Conservation (phyloP, 352 stramenopile species). For the Elongisporangium senticosum region DNA sequence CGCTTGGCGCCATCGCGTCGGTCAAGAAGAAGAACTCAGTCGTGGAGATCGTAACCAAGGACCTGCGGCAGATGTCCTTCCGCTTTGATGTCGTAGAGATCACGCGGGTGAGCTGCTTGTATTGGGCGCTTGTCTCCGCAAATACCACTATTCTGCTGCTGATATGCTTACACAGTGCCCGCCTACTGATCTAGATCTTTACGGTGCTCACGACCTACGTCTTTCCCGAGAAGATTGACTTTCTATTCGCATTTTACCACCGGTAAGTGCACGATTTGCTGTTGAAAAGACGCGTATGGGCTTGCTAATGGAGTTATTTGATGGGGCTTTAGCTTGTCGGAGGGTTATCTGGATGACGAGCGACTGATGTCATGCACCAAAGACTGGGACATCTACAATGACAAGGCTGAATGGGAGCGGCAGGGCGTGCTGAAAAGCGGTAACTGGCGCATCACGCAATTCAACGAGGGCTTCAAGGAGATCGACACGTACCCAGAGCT, state of each 20-base stretch:
- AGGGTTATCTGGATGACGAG: conserved; percentile 33
- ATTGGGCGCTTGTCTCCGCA: background rate
- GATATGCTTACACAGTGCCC: background rate
- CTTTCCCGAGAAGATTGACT: conserved; percentile 80
- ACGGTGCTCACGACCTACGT: conserved; percentile 77
- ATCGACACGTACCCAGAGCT: conserved; percentile 93
- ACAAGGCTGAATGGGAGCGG: conserved; percentile 61
- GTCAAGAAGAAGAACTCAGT: conserved; percentile 78
- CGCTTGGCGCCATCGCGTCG: conserved; percentile 64
- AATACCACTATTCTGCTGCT: too few relatives aligned
- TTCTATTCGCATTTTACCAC: conserved; percentile 83
- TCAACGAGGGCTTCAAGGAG: conserved; percentile 70
- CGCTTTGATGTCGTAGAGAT: conserved; percentile 73
- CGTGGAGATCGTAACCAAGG: conserved; percentile 74
- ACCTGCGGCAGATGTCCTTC: conserved; percentile 71
- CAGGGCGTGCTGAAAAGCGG: conserved; percentile 64
- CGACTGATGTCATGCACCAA: conserved; percentile 46
- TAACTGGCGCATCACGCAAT: conserved; percentile 54
- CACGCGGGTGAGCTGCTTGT: conserved; percentile 29
- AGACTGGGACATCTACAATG: conserved; percentile 68
- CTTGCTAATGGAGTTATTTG: background rate
- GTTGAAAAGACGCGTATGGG: background rate
- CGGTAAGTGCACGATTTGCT: conserved; percentile 18
- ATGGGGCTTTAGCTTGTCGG: conserved; percentile 28
- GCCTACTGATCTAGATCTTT: conserved; percentile 36